Conservation (phyloP, 148 eudicot genomes). For the Diospyros kaki region DNA sequence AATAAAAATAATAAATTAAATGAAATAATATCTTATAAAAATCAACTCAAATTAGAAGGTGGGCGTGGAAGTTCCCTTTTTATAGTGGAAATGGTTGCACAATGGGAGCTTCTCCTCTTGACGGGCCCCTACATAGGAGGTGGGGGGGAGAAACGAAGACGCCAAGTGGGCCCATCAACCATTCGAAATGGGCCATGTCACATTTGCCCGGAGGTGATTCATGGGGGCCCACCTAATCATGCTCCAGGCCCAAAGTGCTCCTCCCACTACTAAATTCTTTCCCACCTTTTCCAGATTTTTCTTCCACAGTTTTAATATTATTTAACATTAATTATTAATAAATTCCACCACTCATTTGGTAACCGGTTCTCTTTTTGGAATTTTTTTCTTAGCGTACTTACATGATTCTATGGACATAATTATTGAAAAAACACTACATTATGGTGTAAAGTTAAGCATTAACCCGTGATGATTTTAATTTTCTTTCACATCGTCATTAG, state of each 20-base stretch:
- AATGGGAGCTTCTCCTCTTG: background rate
- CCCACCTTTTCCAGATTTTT: background rate
- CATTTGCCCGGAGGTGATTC: constrained; percentile 29
- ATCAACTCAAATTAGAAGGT: no score
- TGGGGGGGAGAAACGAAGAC: constrained; percentile 20
- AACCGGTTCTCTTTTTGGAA: background rate
- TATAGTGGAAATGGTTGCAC: no score
- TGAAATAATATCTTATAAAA: no score
- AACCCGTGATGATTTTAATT: background rate
- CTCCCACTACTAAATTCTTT: constrained; percentile 4
- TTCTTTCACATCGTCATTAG: background rate
- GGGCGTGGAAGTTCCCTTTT: no score
- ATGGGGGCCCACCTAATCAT: constrained; percentile 26
- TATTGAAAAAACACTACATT: background rate
- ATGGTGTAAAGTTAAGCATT: background rate
- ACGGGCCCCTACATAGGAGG: constrained; percentile 15
- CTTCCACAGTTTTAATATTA: background rate
- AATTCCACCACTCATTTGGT: background rate
- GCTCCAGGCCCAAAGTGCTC: constrained; percentile 18
- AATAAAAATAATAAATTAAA: no score
- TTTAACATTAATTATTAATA: background rate
- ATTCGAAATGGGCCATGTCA: constrained; percentile 20
- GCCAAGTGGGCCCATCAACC: constrained; percentile 21
- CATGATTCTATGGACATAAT: background rate
- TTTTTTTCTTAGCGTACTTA: background rate